phyloP scores from a whole-genome alignment of 345 rosid species.

The Conringia planisiliqua region DNA sequence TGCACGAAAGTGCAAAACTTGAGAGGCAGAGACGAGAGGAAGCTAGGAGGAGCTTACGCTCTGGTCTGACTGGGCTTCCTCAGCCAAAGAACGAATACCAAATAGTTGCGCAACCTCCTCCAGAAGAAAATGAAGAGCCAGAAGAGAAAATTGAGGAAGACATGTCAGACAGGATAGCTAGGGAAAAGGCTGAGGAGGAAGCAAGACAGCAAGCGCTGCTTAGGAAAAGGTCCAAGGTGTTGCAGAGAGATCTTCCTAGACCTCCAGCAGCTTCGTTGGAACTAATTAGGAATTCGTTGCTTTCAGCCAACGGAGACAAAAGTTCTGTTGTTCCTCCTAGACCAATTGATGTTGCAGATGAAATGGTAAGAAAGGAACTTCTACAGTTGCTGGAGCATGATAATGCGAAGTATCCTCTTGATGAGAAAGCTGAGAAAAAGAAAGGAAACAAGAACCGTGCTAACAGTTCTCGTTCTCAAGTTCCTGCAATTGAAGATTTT shows the following conservation, averaged over 20 bases:
- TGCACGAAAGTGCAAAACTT: constrained; percentile 66
- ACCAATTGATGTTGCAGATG: constrained; percentile 80
- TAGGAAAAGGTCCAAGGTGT: constrained; percentile 93
- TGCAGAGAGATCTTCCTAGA: constrained; percentile 97
- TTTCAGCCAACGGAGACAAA: constrained; percentile 81
- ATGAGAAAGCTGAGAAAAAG: constrained; percentile 75
- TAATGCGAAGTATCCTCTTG: constrained; percentile 98
- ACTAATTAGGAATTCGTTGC: constrained; percentile 71
- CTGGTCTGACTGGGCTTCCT: constrained; percentile 83
- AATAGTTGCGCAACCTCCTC: constrained; percentile 72
- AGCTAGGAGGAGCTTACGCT: constrained; percentile 62
- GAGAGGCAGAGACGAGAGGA: constrained; percentile 83
- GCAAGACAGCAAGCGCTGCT: constrained; percentile 79
- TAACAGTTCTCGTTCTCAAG: constrained; percentile 47
- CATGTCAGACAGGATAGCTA: constrained; percentile 90
- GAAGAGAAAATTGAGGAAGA: constrained; percentile 98
- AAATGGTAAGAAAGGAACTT: constrained; percentile 81
- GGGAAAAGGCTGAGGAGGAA: constrained; percentile 94
- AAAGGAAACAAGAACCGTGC: constrained; percentile 66
- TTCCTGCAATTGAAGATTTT: constrained; percentile 69
- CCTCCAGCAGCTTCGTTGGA: constrained; percentile 92
- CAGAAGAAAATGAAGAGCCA: constrained; percentile 81
- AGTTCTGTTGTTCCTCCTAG: constrained; percentile 94
- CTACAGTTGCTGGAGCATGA: constrained; percentile 79
- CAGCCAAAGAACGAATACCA: constrained; percentile 96